A percentile compares a stretch with the other conserved stretches of the same genome.
phyloP scores from a whole-genome alignment of 345 rosid genomes.

The Viola odorata region DNA sequence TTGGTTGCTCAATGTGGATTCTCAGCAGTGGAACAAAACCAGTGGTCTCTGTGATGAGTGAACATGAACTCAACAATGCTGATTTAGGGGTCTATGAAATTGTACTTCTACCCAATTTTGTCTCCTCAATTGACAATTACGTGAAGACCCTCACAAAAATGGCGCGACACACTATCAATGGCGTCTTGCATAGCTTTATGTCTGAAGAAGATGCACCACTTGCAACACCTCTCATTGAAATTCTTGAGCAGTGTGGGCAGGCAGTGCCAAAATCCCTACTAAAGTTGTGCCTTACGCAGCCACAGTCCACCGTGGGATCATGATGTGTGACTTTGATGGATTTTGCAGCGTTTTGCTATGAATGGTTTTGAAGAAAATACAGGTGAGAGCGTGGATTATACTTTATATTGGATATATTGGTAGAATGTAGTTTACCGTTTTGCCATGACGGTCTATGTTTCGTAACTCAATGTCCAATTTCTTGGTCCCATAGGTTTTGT shows the following conservation, averaged over 20 bases:
- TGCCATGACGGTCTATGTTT: too few species aligned
- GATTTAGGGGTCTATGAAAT: conserved; percentile 35
- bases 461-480: too few species aligned
- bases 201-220: conserved; percentile 30
- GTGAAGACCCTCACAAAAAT: conserved; percentile 41
- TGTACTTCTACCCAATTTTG: conserved; percentile 44
- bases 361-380: neutral
- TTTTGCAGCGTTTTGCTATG: neutral
- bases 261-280: conserved; percentile 39
- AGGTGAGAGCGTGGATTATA: neutral
- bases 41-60: conserved; percentile 30
- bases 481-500: too few species aligned
- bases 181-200: conserved; percentile 46
- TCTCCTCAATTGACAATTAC: conserved; percentile 26
- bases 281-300: conserved; percentile 8
- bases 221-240: conserved; percentile 35
- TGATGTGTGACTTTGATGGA: neutral
- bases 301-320: conserved; percentile 9
- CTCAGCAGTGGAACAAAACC: conserved; percentile 24
- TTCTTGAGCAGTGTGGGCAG: conserved; percentile 51
- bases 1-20: conserved; percentile 17
- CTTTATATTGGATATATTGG: neutral
- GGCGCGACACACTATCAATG: conserved; percentile 45
- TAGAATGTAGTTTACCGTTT: too few species aligned
- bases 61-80: conserved; percentile 20